Evolutionary conservation across 257 asterid genomes (phyloP).

Genomic region (Nicotiana otophora): DNA sequence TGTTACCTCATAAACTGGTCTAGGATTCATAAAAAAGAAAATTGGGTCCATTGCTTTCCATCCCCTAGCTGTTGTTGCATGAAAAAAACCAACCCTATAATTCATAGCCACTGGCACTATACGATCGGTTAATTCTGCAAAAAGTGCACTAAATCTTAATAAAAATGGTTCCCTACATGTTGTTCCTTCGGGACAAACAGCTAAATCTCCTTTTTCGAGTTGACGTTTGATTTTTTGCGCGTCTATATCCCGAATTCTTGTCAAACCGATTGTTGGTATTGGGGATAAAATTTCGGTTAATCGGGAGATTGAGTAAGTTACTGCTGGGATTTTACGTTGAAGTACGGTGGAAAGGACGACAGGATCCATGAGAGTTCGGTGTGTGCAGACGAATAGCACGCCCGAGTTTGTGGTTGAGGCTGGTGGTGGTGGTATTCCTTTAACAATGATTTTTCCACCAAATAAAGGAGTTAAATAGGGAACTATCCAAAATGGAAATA

Average conservation of each 20-base stretch:
- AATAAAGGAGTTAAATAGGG: background rate
- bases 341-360: constrained; percentile 19
- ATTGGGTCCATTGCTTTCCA: constrained; percentile 37
- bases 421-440: constrained; percentile 15
- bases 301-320: constrained; percentile 25
- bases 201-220: constrained; percentile 13
- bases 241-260: constrained; percentile 19
- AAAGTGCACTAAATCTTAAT: constrained; percentile 28
- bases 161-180: constrained; percentile 36
- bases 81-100: constrained; percentile 14
- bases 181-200: constrained; percentile 32
- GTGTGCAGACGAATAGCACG: constrained; percentile 23
- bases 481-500: background rate
- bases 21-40: constrained; percentile 33
- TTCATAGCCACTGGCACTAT: constrained; percentile 31
- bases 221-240: constrained; percentile 16
- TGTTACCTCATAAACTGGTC: constrained; percentile 27
- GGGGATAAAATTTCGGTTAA: constrained; percentile 21
- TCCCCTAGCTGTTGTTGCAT: constrained; percentile 37
- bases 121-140: constrained; percentile 28
- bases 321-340: constrained; percentile 16
- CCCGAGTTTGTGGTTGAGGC: constrained; percentile 2
- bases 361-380: constrained; percentile 24
- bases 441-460: constrained; percentile 1
- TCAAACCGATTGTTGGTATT: constrained; percentile 12